These are phyloP conservation scores for Astrephomene gubernaculifera DNA, from an alignment of 139 green algal genomes.

Conservation along the genomic window DNA sequence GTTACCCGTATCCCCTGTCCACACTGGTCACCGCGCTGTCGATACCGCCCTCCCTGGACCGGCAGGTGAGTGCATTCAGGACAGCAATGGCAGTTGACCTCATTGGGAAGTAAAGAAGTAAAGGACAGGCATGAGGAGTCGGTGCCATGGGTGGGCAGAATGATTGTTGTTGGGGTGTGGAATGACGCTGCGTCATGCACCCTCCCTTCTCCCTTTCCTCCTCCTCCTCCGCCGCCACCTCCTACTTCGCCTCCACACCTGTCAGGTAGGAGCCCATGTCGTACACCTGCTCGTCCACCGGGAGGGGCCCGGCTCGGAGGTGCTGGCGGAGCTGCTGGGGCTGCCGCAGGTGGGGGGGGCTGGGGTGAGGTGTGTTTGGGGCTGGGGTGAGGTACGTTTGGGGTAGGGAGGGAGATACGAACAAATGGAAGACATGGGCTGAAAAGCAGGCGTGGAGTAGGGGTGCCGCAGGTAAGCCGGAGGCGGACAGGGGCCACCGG, in stretches of 20 bases:
- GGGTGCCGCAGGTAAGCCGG: background rate
- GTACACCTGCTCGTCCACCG: background rate
- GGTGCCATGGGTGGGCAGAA: too few species aligned
- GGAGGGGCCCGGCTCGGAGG: background rate
- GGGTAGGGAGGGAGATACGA: background rate
- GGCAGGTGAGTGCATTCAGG: too few species aligned
- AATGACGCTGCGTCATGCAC: too few species aligned
- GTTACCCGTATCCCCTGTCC: background rate
- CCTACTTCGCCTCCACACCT: too few species aligned
- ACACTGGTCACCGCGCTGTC: background rate
- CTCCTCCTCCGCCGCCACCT: too few species aligned
- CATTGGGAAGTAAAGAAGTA: too few species aligned
- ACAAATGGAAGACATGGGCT: background rate
- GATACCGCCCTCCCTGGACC: background rate
- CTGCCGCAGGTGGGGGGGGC: background rate
- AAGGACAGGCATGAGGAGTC: too few species aligned
- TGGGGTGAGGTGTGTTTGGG: too few species aligned
- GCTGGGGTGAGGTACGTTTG: too few species aligned
- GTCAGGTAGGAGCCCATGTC: background rate
- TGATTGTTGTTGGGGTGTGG: too few species aligned
- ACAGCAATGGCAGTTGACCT: too few species aligned
- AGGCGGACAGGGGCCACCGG: background rate
- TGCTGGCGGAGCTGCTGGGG: constrained; percentile 17
- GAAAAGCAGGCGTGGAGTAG: background rate
- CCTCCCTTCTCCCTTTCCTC: too few species aligned